Evolutionary conservation across 805 yeast genomes (phyloP), one percentile per base, ranked within the genome.

Genomic region (Lachancea sp.): DNA sequence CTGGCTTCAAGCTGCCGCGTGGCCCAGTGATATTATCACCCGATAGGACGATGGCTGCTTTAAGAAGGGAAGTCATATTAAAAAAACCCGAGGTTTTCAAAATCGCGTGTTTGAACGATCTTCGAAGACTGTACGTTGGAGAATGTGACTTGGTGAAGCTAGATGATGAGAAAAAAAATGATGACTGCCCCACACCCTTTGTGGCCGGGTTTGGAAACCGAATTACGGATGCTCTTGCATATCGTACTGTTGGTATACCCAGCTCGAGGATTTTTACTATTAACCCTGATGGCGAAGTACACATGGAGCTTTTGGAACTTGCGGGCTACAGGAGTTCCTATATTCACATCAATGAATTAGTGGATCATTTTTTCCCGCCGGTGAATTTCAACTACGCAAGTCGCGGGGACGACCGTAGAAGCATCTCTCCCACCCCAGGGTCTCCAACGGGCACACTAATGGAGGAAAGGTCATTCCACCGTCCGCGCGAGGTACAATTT

Each of bases 71-170:
- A 61, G 95, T 93, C 22, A 91, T 93, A 38, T 68, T 91, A 59
- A 87, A 90, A 53, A 91, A 91, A 60, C 99, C 99, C 0, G 98
- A 93, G 65, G 93, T 93, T n/a, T 93, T 93, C 72, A 93, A 93
- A 59, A 93, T 93, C 90, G 95, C 99, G 1, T 91, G 98, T 65
- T 70, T 93, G 49, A 80, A 82, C 44, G 99, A 93, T 67, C 81
- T 93, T 48, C 79, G 80, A 57, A 75, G 81, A 37, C 69, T 93
- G 17, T 91, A 85, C 64, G 53, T 61, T 41, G 57, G 49, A 22
- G 47, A 49, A 26, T 36, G 36, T 16, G 43, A 42, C n/a, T 22
- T 36, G 11, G 42, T 36, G 11, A 44, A 45, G 20, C 41, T 42
- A 19, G 41, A 45, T 11, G 39, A 41, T 18, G 46, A 45, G 3